Percentiles rank a stretch among this genome's conserved stretches.
Conservation (phyloP, 768 basidiomycete species). For the Phaeotremella skinneri region DNA sequence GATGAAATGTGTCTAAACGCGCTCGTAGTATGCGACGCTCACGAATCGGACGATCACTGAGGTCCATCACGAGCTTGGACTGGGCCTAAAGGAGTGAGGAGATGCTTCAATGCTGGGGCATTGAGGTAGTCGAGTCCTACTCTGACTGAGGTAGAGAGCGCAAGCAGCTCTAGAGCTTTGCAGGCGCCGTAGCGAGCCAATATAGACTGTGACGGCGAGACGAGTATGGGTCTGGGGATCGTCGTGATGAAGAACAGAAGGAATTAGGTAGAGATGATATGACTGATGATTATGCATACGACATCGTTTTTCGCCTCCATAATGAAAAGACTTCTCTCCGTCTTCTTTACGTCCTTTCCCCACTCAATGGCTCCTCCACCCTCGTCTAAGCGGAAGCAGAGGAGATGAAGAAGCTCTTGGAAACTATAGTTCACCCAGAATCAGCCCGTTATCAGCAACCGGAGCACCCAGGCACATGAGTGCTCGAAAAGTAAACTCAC, state of each 20-base stretch:
- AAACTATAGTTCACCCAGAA: conserved; percentile 36
- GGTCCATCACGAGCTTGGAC: conserved; percentile 44
- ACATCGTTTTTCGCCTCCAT: no score
- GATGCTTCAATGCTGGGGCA: no score
- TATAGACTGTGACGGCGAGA: no score
- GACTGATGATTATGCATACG: no score
- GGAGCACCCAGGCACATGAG: neutral
- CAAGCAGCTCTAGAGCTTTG: no score
- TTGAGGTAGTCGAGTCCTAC: no score
- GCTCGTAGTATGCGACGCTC: conserved; percentile 42
- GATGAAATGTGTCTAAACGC: neutral
- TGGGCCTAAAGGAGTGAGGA: conserved; percentile 43
- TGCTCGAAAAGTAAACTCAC: conserved; percentile 64
- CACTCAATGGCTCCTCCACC: neutral
- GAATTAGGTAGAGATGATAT: no score
- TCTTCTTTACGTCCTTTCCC: neutral
- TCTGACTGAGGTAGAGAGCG: no score
- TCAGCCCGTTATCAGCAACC: neutral
- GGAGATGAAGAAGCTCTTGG: conserved; percentile 53
- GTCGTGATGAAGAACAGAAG: no score
- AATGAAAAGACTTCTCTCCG: neutral
- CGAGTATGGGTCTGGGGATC: no score
- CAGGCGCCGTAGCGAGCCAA: no score
- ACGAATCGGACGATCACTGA: conserved; percentile 37
- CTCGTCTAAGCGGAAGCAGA: conserved; percentile 45